Base-by-base conservation (phyloP, 2,329 filamentous ascomycete species). In the Xylaria hypoxylon region DNA sequence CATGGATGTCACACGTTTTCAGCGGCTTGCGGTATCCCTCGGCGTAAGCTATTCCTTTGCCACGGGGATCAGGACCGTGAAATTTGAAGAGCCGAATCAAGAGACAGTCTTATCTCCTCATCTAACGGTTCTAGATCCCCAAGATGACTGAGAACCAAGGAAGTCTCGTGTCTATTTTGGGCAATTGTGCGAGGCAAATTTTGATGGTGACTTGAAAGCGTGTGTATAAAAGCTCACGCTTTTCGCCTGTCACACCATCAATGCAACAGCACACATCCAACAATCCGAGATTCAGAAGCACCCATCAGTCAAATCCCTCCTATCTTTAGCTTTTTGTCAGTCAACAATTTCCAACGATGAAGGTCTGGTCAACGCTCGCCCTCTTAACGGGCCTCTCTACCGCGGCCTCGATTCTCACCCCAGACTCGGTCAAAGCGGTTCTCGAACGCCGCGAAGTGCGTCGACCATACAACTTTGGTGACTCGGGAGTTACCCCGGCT, bases 351-450 rank as follows among this genome's bases (percentile, higher is more conserved):
- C 42, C 47, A 26, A 50, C 53, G 65, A 78, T 78, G 77, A 76
- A 74, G 70, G 59, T 72, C 55, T 61, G 70, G 15, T 19, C 67
- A 48, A 26, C 73, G 15, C 59, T 77, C 11, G 69, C 74, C 53
- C 63, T 76, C 1, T 63, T 77, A 19, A 53, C 74, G 35, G 67
- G 74, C 65, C 53, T 77, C 4, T 71, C 61, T 38, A 63, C 69
- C 24, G 61, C 72, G 47, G 72, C 73, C 19, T 58, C 73, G 8
- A 58, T 72, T 35, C 52, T 67, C 42, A n/a, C 64, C n/a, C 26
- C 53, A 19, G 62, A 59, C 63, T 58, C 50, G 64, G 60, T 51
- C 42, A 35, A 42, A 61, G 60, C 63, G 15, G 35, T 40, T 31
- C 28, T 40, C 19, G 48, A 66, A 62, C 55, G 60, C 62, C 58